Conservation (phyloP, 331 rosid genomes). For the Quercus phellos region DNA sequence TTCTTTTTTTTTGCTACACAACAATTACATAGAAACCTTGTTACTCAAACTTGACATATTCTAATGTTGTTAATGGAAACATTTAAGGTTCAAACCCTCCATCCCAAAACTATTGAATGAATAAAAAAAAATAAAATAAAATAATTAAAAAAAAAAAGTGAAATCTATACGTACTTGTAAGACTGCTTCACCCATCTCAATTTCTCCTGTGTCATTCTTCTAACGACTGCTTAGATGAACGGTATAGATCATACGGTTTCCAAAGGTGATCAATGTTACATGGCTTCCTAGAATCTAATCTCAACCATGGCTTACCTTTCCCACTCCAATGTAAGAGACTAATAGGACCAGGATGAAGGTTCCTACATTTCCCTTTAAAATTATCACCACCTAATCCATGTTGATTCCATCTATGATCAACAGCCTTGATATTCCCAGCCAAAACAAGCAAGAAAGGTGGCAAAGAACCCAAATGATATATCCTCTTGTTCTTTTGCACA, state of each 20-base stretch:
- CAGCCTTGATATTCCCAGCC: conserved; percentile 54
- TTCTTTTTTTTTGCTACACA: background rate
- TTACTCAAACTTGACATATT: no score
- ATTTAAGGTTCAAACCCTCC: no score
- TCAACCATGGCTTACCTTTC: conserved; percentile 60
- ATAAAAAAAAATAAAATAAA: no score
- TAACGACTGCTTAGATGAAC: conserved; percentile 36
- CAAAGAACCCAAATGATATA: conserved; percentile 51
- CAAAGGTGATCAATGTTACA: conserved; percentile 48
- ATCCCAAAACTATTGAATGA: no score
- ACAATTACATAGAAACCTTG: background rate
- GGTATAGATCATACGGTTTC: conserved; percentile 59
- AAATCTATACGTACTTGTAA: background rate
- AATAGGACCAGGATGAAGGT: conserved; percentile 53
- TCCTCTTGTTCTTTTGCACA: conserved; percentile 51
- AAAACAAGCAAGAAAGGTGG: conserved; percentile 58
- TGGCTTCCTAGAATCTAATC: conserved; percentile 55
- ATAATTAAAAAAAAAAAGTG: no score
- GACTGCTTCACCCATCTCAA: background rate
- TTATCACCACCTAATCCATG: conserved; percentile 73
- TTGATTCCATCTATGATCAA: conserved; percentile 63
- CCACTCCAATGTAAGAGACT: conserved; percentile 69
- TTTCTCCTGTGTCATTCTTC: conserved; percentile 25
- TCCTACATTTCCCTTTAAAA: conserved; percentile 52
- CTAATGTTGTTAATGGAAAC: no score